These are phyloP conservation scores for Talaromyces sp. DNA, from an alignment of 2,329 filamentous ascomycete species.

Conservation along the genomic window DNA sequence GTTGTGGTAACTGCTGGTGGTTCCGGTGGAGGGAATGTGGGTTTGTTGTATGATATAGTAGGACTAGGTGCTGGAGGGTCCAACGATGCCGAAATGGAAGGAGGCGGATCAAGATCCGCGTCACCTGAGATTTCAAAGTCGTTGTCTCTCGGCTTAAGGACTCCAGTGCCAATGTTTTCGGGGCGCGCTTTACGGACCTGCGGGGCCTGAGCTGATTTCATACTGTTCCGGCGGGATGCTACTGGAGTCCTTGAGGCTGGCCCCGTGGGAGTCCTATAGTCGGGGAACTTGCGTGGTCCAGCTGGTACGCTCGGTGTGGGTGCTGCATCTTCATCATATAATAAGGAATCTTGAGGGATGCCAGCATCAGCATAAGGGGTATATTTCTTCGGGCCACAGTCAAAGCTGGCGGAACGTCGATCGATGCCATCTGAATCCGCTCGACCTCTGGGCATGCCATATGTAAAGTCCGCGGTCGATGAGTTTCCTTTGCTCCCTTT, in stretches of 20 bases:
- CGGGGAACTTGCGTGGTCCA: slow-evolving; percentile 66
- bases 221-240: slow-evolving; percentile 45
- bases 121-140: slow-evolving; percentile 32
- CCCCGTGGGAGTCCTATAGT: slow-evolving; percentile 27
- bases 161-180: slow-evolving; percentile 43
- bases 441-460: slow-evolving; percentile 42
- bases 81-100: slow-evolving; percentile 46
- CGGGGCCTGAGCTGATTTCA: slow-evolving; percentile 45
- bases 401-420: slow-evolving; percentile 50
- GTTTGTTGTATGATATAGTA: slow-evolving; percentile 55
- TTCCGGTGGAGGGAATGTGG: slow-evolving; percentile 43
- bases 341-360: slow-evolving; percentile 25
- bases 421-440: slow-evolving; percentile 34
- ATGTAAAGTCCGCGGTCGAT: slow-evolving; percentile 74
- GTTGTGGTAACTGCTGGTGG: slow-evolving; percentile 37
- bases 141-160: slow-evolving; percentile 34
- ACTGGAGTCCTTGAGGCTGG: slow-evolving; percentile 35
- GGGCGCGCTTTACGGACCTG: slow-evolving; percentile 40
- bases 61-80: slow-evolving; percentile 58
- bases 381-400: slow-evolving; percentile 44
- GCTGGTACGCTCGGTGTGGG: slow-evolving; percentile 82
- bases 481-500: slow-evolving; percentile 75
- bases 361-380: slow-evolving; percentile 24
- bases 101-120: slow-evolving; percentile 39
- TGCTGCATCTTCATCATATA: slow-evolving; percentile 67